Percentiles rank a stretch among this genome's conserved stretches.
Evolutionary conservation across 2,329 filamentous ascomycete species (phyloP).

Genomic region (Penicillium sp.): DNA sequence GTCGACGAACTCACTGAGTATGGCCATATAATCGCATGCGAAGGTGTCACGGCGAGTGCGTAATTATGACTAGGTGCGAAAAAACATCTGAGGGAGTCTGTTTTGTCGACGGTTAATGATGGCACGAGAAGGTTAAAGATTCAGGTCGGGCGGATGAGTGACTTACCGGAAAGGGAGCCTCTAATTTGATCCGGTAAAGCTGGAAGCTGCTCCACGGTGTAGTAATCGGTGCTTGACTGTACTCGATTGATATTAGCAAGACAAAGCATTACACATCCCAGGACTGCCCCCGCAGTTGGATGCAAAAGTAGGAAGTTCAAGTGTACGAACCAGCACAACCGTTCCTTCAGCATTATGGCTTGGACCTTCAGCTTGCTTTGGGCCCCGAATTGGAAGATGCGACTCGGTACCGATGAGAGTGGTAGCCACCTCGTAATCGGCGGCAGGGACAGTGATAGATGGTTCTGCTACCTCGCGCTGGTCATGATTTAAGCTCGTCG

Average conservation of each 20-base stretch:
- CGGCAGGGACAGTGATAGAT: constrained; percentile 11
- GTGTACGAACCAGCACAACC: constrained; percentile 38
- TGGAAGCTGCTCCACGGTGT: constrained; percentile 81
- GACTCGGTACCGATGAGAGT: constrained; percentile 26
- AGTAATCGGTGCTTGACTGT: constrained; percentile 81
- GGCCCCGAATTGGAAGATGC: constrained; percentile 39
- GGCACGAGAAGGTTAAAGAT: constrained; percentile 8
- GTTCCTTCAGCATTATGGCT: constrained; percentile 34
- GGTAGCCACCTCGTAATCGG: constrained; percentile 14
- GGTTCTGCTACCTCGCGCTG: constrained; percentile 19
- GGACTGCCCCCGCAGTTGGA: not conserved
- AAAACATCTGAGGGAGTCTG: constrained; percentile 66
- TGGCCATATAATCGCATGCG: constrained; percentile 86
- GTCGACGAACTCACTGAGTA: constrained; percentile 59
- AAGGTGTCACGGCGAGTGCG: constrained; percentile 76
- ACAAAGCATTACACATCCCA: not conserved
- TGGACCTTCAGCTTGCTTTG: constrained; percentile 40
- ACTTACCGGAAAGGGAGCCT: constrained; percentile 64
- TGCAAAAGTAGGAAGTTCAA: constrained; percentile 7
- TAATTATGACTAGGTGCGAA: constrained; percentile 68
- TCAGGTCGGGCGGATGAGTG: constrained; percentile 1
- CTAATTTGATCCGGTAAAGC: constrained; percentile 77
- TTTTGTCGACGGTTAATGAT: constrained; percentile 18
- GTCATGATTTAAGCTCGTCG: constrained; percentile 23
- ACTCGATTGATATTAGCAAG: constrained; percentile 3